Evolutionary conservation across 768 basidiomycete species (phyloP), one percentile per base, ranked within the genome.

Genomic region (Boletus insuetus): DNA sequence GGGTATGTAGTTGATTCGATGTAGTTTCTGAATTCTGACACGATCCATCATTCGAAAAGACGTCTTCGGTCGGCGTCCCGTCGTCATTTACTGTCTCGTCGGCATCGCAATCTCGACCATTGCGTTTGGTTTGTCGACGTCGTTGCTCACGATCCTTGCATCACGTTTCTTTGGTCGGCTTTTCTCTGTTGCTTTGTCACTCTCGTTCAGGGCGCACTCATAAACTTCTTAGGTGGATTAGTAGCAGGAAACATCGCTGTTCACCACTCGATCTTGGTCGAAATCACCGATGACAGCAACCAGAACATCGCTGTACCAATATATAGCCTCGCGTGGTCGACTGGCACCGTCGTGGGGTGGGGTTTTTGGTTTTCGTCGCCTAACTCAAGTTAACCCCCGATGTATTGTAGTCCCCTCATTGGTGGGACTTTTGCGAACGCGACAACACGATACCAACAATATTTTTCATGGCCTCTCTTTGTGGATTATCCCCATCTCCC

Each of bases 251-350:
- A 50, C 12, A 55, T 50, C 4, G 59, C 59, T 2, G 58, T 60
- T 3, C 6, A 60, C 12, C 53, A 60, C 24, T 55, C 59, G 0
- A 46, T 60, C 4, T 43, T 60, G 19, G 53, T 38, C 9, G 59
- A 60, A 44, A 51, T 60, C 7, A 60, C 59, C 1, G 59, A 60
- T 20, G 53, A 60, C 6, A 60, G 48, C 12, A 60, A 60, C 6
- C 58, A 55, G 39, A 38, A 60, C 8, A 50, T 60, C 10, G 59
- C 58, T 1, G 40, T 60, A 7, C 45, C 58, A 13, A 50, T 55
- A 35, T 60, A 60, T 22, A 60, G 59, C 17, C 37, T 60, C 19
- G 32, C 45, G 5, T 58, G 56, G 56, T 52, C 56, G 13, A 34
- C 37, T 0, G 59, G 54, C 17, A 29, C 19, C 19, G 9, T 56